Evolutionary conservation across 2,329 filamentous ascomycete genomes (phyloP).

Genomic region (Colletotrichum sp.): DNA sequence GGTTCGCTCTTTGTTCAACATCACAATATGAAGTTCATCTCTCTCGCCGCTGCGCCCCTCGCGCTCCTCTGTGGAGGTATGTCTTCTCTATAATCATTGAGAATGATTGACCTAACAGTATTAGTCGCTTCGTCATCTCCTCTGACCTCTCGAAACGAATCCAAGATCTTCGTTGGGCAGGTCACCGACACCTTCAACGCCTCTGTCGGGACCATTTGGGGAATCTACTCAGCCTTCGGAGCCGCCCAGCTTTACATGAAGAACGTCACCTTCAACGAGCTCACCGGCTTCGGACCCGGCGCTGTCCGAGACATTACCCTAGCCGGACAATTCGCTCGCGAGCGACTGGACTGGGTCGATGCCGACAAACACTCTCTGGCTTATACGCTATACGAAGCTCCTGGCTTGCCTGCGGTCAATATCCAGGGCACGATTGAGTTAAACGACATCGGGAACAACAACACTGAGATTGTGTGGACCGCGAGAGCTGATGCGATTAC

Average conservation of each 20-base stretch:
- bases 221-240: neutral
- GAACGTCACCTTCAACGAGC: neutral
- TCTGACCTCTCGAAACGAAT: neutral
- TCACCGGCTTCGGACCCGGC: neutral
- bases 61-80: neutral
- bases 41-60: fast-evolving
- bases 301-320: neutral
- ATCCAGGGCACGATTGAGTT: neutral
- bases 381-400: neutral
- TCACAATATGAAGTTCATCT: neutral
- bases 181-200: neutral
- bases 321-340: fast-evolving
- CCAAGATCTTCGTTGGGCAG: neutral
- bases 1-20: neutral
- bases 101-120: neutral
- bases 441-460: neutral
- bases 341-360: neutral
- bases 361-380: neutral
- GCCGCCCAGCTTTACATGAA: neutral
- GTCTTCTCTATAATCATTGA: neutral
- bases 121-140: neutral
- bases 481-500: neutral
- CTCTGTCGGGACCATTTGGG: neutral
- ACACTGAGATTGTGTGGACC: fast-evolving
- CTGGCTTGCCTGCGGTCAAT: neutral